phyloP scores from a whole-genome alignment of 257 asterid genomes.

The Perilla frutescens region DNA sequence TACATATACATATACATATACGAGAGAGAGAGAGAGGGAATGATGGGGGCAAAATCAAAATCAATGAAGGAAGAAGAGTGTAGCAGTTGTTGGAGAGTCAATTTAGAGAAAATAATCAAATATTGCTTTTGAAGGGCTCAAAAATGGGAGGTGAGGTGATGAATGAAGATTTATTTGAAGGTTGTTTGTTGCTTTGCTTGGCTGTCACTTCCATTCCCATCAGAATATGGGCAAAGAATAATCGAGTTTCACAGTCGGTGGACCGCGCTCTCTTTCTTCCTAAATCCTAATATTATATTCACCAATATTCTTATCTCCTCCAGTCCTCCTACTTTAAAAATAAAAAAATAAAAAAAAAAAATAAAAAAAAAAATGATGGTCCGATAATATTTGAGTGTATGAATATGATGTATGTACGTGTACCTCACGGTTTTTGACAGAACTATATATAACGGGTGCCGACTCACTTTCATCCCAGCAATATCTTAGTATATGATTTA shows the following conservation, averaged over 20 bases:
- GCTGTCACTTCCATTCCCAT: constrained; percentile 61
- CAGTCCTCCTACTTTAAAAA: no score
- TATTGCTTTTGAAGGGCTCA: constrained; percentile 51
- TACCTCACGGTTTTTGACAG: no score
- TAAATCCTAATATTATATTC: constrained; percentile 8
- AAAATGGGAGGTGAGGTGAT: constrained; percentile 40
- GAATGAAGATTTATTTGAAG: constrained; percentile 19
- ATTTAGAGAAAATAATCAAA: constrained; percentile 26
- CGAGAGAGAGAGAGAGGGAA: not conserved
- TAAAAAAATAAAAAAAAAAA: no score
- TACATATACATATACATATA: not conserved
- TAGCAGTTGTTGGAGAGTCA: constrained; percentile 52
- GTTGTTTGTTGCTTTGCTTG: constrained; percentile 50
- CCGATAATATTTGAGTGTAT: no score
- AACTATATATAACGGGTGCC: no score
- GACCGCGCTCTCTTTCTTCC: constrained; percentile 30
- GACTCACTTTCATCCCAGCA: no score
- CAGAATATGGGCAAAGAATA: constrained; percentile 41
- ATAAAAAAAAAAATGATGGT: no score
- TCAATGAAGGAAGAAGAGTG: constrained; percentile 29
- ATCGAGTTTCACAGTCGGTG: constrained; percentile 28
- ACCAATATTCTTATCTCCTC: not conserved
- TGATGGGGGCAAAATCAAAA: not conserved
- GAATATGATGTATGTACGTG: no score
- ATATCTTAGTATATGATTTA: no score